Conservation (phyloP, 306 rosid species). For the Malus orientalis region DNA sequence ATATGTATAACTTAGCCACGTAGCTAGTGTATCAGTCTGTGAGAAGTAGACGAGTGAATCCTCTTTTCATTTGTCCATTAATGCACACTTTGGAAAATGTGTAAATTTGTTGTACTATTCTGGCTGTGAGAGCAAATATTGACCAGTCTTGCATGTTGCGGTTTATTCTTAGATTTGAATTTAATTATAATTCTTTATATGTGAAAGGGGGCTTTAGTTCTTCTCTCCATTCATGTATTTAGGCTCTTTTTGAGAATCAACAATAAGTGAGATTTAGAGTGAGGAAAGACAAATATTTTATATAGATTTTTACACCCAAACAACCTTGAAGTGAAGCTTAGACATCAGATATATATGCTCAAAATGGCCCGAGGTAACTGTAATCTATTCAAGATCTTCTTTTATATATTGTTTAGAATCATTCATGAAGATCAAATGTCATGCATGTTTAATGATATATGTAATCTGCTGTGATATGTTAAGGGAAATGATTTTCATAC, state of each 20-base stretch:
- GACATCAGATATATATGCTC: not conserved
- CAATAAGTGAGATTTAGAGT: not conserved
- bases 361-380: conserved; percentile 21
- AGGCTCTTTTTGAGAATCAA: not conserved
- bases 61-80: not conserved
- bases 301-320: not conserved
- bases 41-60: not conserved
- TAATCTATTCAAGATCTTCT: not conserved
- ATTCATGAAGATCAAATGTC: not conserved
- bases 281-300: not conserved
- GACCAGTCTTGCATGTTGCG: not conserved
- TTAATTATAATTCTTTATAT: not conserved
- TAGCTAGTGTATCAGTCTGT: not conserved
- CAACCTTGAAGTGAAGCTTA: not conserved
- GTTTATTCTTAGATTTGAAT: not conserved
- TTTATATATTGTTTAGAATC: not conserved
- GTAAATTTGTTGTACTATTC: not conserved
- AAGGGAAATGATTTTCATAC: too few relatives aligned
- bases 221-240: not conserved
- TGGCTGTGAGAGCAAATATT: not conserved
- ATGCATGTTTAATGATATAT: not conserved
- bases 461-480: too few relatives aligned
- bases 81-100: not conserved
- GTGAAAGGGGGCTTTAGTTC: not conserved
- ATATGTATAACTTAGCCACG: not conserved